phyloP scores from a whole-genome alignment of 371 early-diverging fungal genomes.

The Mucor circinelloides region DNA sequence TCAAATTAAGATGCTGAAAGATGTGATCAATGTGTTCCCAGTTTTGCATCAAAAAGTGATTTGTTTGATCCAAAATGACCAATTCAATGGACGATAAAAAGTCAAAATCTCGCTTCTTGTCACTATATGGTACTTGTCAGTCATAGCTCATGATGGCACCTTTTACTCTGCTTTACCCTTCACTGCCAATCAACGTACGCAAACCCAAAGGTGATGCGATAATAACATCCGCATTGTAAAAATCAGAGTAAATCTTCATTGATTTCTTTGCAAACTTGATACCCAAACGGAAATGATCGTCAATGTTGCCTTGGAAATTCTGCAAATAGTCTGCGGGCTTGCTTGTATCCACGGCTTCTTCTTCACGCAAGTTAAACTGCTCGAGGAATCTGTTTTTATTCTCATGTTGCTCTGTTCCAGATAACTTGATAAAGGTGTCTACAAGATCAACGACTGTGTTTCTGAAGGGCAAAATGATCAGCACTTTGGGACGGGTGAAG shows the following conservation, averaged over 20 bases:
- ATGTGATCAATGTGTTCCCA: constrained; percentile 94
- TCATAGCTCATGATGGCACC: no score
- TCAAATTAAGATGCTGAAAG: constrained; percentile 80
- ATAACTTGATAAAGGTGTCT: constrained; percentile 71
- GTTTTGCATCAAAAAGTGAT: constrained; percentile 94
- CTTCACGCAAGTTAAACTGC: constrained; percentile 67
- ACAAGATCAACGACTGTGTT: constrained; percentile 83
- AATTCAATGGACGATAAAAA: constrained; percentile 93
- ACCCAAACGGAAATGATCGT: constrained; percentile 95
- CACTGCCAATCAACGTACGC: constrained; percentile 80
- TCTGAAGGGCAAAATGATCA: constrained; percentile 89
- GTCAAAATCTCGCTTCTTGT: constrained; percentile 88
- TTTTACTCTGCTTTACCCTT: no score
- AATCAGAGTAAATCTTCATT: constrained; percentile 84
- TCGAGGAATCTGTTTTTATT: constrained; percentile 81
- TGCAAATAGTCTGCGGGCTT: constrained; percentile 84
- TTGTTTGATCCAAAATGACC: constrained; percentile 85
- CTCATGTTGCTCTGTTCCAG: constrained; percentile 80
- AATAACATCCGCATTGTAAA: constrained; percentile 91
- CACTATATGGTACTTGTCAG: no score
- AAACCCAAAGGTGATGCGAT: constrained; percentile 94
- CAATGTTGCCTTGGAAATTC: constrained; percentile 93
- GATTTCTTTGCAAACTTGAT: constrained; percentile 86
- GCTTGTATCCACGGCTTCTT: constrained; percentile 59
- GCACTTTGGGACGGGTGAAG: constrained; percentile 91